phyloP scores from a whole-genome alignment of 345 rosid genomes.

The Corchorus olitorius region DNA sequence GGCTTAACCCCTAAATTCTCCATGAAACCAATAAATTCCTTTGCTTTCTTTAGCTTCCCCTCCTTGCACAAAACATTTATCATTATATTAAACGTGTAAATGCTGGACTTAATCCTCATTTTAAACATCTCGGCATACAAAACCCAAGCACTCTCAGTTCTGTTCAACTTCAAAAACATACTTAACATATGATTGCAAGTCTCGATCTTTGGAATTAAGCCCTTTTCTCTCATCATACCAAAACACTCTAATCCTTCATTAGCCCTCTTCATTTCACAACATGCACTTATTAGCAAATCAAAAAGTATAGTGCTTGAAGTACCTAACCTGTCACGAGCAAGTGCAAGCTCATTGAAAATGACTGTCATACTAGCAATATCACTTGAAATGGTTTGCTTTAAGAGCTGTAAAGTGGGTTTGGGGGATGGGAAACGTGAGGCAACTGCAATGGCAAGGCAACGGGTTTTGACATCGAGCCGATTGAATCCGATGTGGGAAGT shows the following conservation, averaged over 20 bases:
- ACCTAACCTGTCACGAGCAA: constrained; percentile 45
- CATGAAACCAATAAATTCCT: constrained; percentile 58
- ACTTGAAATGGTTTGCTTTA: constrained; percentile 40
- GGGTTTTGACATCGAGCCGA: constrained; percentile 50
- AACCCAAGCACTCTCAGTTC: constrained; percentile 68
- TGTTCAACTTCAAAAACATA: constrained; percentile 58
- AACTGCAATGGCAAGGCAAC: constrained; percentile 63
- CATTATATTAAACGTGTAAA: constrained; percentile 85
- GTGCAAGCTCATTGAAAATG: constrained; percentile 54
- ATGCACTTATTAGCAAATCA: constrained; percentile 62
- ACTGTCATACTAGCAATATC: constrained; percentile 30
- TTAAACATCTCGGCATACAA: constrained; percentile 94
- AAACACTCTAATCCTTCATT: constrained; percentile 70
- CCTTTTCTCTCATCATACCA: constrained; percentile 65
- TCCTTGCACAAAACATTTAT: constrained; percentile 84
- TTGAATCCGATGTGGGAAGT: constrained; percentile 40
- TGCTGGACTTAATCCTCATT: constrained; percentile 70
- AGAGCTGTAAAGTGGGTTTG: constrained; percentile 54
- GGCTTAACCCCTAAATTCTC: constrained; percentile 73
- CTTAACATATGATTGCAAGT: constrained; percentile 73
- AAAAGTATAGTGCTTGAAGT: constrained; percentile 50
- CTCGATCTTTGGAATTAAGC: constrained; percentile 62
- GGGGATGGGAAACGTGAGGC: constrained; percentile 59
- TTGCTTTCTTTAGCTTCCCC: constrained; percentile 81
- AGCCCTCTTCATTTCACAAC: constrained; percentile 62